These are phyloP conservation scores for Pseudocercospora musae DNA, from an alignment of 2,329 filamentous ascomycete genomes.

Conservation along the genomic window DNA sequence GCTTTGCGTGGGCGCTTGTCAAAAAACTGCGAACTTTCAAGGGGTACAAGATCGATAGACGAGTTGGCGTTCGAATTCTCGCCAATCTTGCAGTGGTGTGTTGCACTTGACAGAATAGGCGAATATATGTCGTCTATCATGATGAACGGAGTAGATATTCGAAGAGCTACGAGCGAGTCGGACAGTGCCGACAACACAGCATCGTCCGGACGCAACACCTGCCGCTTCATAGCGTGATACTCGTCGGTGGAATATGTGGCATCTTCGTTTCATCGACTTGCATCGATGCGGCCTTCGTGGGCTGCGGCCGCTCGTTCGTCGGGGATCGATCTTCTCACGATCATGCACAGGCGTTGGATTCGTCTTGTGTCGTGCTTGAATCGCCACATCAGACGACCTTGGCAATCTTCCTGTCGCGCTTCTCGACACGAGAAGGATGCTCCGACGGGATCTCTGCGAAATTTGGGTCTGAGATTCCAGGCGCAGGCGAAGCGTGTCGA, in stretches of 20 bases:
- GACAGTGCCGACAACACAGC: too few relatives aligned
- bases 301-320: neutral
- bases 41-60: neutral
- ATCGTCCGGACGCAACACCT: neutral
- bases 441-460: neutral
- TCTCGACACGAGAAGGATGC: neutral
- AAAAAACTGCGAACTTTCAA: neutral
- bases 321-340: neutral
- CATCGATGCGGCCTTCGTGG: neutral
- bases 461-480: too few relatives aligned
- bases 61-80: neutral
- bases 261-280: neutral
- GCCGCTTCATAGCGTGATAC: neutral
- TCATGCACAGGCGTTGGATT: neutral
- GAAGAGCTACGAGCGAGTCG: neutral
- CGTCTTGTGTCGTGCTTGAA: neutral
- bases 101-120: neutral
- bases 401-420: neutral
- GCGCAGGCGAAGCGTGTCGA: neutral
- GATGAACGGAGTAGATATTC: neutral
- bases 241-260: neutral
- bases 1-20: neutral
- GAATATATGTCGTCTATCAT: neutral
- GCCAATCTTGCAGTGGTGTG: constrained; percentile 1
- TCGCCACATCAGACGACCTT: neutral